Evolutionary conservation across 2,329 filamentous ascomycete genomes (phyloP), one percentile per base, ranked within the genome.

Genomic region (Aspergillus thermomutatus): DNA sequence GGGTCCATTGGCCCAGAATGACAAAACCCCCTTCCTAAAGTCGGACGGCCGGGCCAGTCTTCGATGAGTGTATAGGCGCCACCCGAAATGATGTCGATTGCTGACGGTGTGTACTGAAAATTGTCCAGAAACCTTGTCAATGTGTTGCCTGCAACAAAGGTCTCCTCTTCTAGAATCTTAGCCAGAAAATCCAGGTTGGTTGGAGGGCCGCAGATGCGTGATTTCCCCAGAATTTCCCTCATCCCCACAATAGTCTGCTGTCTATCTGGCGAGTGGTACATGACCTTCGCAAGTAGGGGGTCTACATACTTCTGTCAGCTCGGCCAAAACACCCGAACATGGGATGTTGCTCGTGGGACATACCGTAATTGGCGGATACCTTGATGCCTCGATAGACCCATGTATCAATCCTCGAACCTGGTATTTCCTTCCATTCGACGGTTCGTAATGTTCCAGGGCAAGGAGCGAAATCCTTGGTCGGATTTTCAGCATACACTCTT

Each of bases 1-100:
- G 79, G 75, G 63, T 87, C 85, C 84, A 87, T 87, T 0, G 85
- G 83, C 0, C 85, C 85, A 3, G 79, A 78, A 31, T 84, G 81
- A 3, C 81, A 81, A 50, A 87, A 82, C 6, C 84, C 85, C 63
- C 80, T 79, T 1, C 83, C 83, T 2, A 85, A 75, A 0, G 75
- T 77, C 3, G 81, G 79, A n/a, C 85, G 73, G 0, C 80, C 84
- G 0, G 83, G 83, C 49, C 79, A 79, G 58, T 87, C 84, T 66
- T 87, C 81, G 1, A 87, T 75, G 1, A 83, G 71, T 0, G 84
- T 86, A 59, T 83, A 84, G 0, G 81, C 79, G 6, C 84, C 84
- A 4, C 78, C 78, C 23, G 78, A 78, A 10, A 86, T 64, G 1
- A 87, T 77, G 59, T 87, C 82, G 31, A 87, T 81, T 0, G 78